Evolutionary conservation across 176 grass and related monocot genomes (phyloP).

Genomic region (Rhynchospora tenuis): DNA sequence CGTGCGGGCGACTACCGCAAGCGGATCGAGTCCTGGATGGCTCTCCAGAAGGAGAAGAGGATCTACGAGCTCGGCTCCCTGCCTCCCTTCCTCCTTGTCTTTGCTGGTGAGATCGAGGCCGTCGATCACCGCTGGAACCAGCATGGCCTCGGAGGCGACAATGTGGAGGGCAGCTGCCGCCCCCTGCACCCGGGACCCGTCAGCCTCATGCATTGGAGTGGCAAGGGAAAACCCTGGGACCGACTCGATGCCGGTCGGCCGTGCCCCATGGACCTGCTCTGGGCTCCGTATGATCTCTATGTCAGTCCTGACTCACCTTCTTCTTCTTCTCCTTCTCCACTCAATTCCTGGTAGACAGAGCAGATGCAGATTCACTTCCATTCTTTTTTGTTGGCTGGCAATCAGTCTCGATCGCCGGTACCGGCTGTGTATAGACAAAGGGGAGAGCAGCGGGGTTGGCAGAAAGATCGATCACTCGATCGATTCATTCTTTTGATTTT

Average conservation of each 20-base stretch:
- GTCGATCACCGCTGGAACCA: constrained; percentile 95
- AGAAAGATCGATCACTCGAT: constrained; percentile 6
- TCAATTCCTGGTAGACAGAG: constrained; percentile 54
- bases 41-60: constrained; percentile 55
- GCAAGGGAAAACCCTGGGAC: constrained; percentile 88
- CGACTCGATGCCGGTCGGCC: constrained; percentile 62
- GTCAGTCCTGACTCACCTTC: constrained; percentile 25
- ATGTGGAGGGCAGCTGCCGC: constrained; percentile 68
- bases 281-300: constrained; percentile 74
- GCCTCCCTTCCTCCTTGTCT: constrained; percentile 80
- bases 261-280: constrained; percentile 64
- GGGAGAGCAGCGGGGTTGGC: constrained; percentile 12
- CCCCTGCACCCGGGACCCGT: constrained; percentile 74
- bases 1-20: constrained; percentile 57
- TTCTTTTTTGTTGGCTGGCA: constrained; percentile 7
- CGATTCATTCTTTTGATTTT: constrained; percentile 5
- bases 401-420: constrained; percentile 27
- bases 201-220: constrained; percentile 91
- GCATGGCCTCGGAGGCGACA: constrained; percentile 91
- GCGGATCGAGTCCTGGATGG: constrained; percentile 73
- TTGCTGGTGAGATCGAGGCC: constrained; percentile 74
- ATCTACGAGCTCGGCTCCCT: constrained; percentile 86
- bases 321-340: constrained; percentile 23
- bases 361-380: neutral
- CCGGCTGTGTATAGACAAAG: constrained; percentile 59